These are phyloP conservation scores for Neonectria faginata DNA, from an alignment of 2,329 filamentous ascomycete species.

Conservation along the genomic window DNA sequence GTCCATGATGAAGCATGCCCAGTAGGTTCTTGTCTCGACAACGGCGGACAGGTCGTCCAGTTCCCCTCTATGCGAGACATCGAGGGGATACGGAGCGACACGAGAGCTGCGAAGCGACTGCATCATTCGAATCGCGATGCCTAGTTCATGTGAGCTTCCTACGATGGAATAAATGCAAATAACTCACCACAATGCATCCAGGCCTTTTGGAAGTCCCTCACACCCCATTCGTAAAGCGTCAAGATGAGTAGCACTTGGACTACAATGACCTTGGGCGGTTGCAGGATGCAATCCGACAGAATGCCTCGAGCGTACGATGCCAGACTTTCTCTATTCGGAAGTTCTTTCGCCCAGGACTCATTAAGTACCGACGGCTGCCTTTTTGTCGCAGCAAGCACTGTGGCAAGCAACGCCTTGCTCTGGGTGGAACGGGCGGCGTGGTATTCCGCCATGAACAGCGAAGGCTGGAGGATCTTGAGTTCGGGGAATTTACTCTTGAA, in stretches of 20 bases:
- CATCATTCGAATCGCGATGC: conserved; percentile 42
- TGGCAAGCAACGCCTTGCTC: conserved; percentile 40
- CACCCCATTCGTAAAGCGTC: conserved; percentile 57
- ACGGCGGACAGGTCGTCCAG: conserved; percentile 36
- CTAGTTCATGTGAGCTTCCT: conserved; percentile 12
- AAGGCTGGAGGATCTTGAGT: conserved; percentile 49
- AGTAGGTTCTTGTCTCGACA: conserved; percentile 56
- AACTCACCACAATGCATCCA: conserved; percentile 53
- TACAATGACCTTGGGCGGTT: conserved; percentile 42
- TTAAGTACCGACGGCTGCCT: conserved; percentile 35
- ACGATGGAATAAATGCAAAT: fast-evolving
- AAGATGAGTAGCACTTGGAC: conserved; percentile 56
- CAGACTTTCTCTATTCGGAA: conserved; percentile 31
- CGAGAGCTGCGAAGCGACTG: conserved; percentile 42
- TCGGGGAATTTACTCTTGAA: conserved; percentile 53
- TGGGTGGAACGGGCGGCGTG: conserved; percentile 37
- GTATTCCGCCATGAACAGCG: conserved; percentile 46
- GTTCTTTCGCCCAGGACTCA: conserved; percentile 14
- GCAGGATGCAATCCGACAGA: conserved; percentile 32
- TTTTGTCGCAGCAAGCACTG: conserved; percentile 33
- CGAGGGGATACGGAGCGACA: conserved; percentile 32
- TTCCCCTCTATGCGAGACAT: conserved; percentile 30
- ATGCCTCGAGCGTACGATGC: conserved; percentile 32
- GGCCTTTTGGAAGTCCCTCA: conserved; percentile 55
- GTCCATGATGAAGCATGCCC: conserved; percentile 60